Evolutionary conservation across 306 rosid species (phyloP), one percentile per base, ranked within the genome.

Genomic region (Begonia loranthoides): DNA sequence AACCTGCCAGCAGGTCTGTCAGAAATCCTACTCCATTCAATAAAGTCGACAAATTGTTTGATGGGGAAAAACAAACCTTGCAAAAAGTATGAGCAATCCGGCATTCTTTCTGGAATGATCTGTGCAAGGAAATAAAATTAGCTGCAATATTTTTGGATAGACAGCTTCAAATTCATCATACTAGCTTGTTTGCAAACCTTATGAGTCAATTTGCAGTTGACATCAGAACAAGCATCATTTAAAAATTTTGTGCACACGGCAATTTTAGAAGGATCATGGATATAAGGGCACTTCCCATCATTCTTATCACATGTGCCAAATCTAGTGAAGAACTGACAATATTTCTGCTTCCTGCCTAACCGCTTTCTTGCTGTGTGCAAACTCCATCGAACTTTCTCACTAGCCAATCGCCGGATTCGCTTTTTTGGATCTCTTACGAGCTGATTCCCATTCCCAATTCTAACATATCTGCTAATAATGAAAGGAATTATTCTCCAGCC

Each of bases 61-160:
- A 28, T 1, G 36, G 36, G 36, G 36, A 28, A 59, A 47, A 62
- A 60, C 58, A 54, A 63, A 86, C 95, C 95, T 87, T 80, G 99
- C 78, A 83, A 64, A 69, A 70, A 90, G 79, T 70, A 90, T 52
- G 95, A 90, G 66, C 95, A 90, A 69, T 83, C 96, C 2, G 83
- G 95, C 96, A 90, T 90, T 70, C 95, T 83, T 75, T 90, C 95
- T 1, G 95, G 99, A 65, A 90, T 80, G 67, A 86, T 87, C 96
- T 90, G 88, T 74, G 84, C 71, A 62, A 43, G 59, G 45, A 43
- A 62, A 71, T 60, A 51, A 46, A 71, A 62, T 59, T 33, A 56
- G 55, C 41, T 39, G 64, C 33, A 64, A 52, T 57, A 56, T 48
- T 16, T 5, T 28, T 28, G 8, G 36, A 28, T 28, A 1, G 9